Percentiles rank a stretch among this genome's conserved stretches.
Evolutionary conservation across 1,284 basidiomycete species (phyloP).

Genomic region (Puccinia hordei): DNA sequence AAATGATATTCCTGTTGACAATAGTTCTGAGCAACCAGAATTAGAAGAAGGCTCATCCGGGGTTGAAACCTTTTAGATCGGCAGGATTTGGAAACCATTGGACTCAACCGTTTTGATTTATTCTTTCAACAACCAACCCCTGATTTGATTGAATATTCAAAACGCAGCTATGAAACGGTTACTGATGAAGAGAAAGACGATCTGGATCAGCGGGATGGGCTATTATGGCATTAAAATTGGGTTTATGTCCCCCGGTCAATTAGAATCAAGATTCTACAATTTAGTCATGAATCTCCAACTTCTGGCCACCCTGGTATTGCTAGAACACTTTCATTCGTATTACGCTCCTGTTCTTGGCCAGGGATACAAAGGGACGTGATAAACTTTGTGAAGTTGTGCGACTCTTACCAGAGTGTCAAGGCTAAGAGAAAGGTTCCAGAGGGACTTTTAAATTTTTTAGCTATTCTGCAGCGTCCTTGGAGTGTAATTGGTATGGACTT

Average conservation of each 20-base stretch:
- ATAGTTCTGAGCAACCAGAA: no score
- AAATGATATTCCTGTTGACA: no score
- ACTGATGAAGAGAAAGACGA: no score
- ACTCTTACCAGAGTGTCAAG: slow-evolving; percentile 55
- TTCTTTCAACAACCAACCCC: no score
- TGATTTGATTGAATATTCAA: no score
- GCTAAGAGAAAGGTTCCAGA: slow-evolving; percentile 57
- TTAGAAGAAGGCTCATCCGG: no score
- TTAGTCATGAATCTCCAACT: not conserved
- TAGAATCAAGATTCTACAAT: not conserved
- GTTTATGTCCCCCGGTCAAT: not conserved
- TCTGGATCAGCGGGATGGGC: no score
- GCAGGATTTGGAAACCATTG: no score
- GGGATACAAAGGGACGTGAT: not conserved
- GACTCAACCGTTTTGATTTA: no score
- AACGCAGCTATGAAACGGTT: no score
- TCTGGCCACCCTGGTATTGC: not conserved
- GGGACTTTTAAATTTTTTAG: slow-evolving; percentile 52
- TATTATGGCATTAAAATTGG: not conserved
- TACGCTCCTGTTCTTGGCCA: slow-evolving; percentile 8
- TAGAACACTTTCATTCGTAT: not conserved
- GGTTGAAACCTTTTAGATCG: no score
- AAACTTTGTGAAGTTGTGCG: slow-evolving; percentile 54
- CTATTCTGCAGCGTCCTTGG: not conserved
- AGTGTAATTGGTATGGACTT: not conserved